Evolutionary conservation across 1,139 yeast genomes (phyloP).

Genomic region (Hyphopichia wangnamkhiaoensis): DNA sequence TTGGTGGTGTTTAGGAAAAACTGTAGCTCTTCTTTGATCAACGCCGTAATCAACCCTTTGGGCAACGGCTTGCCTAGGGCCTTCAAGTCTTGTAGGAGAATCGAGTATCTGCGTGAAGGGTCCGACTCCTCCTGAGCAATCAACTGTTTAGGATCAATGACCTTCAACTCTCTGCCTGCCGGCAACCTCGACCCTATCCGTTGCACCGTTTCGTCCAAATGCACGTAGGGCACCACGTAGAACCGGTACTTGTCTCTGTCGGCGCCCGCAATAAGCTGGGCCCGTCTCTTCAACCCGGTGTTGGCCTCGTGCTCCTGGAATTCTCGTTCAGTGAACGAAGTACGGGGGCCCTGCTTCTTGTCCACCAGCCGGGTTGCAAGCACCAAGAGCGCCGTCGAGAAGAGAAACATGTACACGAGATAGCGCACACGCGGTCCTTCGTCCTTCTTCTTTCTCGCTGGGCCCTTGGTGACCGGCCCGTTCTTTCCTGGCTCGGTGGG

Average conservation of each 20-base stretch:
- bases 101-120: conserved; percentile 42
- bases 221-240: conserved; percentile 45
- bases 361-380: conserved; percentile 56
- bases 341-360: conserved; percentile 49
- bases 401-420: conserved; percentile 48
- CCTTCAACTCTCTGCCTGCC: conserved; percentile 37
- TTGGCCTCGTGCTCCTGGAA: conserved; percentile 51
- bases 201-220: conserved; percentile 20
- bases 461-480: conserved; percentile 1
- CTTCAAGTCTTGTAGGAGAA: conserved; percentile 42
- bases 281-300: conserved; percentile 57
- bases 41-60: conserved; percentile 57
- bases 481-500: neutral
- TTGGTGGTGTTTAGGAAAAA: conserved; percentile 40
- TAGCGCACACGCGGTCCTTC: conserved; percentile 49
- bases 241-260: conserved; percentile 35
- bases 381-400: conserved; percentile 55
- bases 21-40: conserved; percentile 49
- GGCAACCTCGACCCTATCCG: conserved; percentile 20
- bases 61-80: conserved; percentile 44
- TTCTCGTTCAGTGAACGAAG: conserved; percentile 59
- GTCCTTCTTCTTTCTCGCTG: conserved; percentile 9
- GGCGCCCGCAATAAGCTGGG: conserved; percentile 38
- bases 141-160: conserved; percentile 48
- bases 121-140: conserved; percentile 44